Evolutionary conservation across 176 grass and related monocot genomes (phyloP), one percentile per base, ranked within the genome.

Genomic region (barley (Hordeum vulgare)): DNA sequence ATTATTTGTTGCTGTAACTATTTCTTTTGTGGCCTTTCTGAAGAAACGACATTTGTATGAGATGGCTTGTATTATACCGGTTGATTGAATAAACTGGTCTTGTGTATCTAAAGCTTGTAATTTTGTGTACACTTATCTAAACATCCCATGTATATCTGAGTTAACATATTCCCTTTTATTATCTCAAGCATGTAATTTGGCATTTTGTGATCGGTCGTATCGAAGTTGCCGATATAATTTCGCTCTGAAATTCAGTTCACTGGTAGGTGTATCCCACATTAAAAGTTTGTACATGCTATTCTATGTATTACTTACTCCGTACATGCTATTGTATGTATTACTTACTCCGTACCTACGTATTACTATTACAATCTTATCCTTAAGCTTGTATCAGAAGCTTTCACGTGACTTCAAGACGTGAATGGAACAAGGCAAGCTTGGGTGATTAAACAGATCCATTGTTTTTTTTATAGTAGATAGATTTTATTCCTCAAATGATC

Each of bases 101-200:
- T 83, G 24, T 90, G 81, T 84, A 90, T 70, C 80, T 87, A 80
- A 76, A 28, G 76, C 81, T 75, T 87, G 85, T 90, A 84, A 63
- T 80, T 84, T 87, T 84, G 51, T 56, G 11, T 31, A 41, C 76
- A 26, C 47, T 74, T 25, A 66, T 11, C 49, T 86, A 54, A 79
- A 84, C 49, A 39, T 9, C 18, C 69, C 66, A 21, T 86, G 84
- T 83, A 90, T 75, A 83, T 86, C 37, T 75, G 59, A 84, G 37
- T 67, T 90, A 47, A 74, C 60, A 83, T 65, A 21, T 85, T 27
- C 21, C 47, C 10, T 10, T 74, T 61, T 86, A 90, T 67, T 35
- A 60, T 60, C 58, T 17, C 23, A 69, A 68, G 18, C 28, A 75
- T 74, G 24, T 59, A 56, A 74, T 36, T 59, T 78, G 73, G 26